Percentiles rank a stretch among this genome's conserved stretches.
Evolutionary conservation across 495 filamentous ascomycete genomes (phyloP).

Genomic region (Lichenothelia convexa): DNA sequence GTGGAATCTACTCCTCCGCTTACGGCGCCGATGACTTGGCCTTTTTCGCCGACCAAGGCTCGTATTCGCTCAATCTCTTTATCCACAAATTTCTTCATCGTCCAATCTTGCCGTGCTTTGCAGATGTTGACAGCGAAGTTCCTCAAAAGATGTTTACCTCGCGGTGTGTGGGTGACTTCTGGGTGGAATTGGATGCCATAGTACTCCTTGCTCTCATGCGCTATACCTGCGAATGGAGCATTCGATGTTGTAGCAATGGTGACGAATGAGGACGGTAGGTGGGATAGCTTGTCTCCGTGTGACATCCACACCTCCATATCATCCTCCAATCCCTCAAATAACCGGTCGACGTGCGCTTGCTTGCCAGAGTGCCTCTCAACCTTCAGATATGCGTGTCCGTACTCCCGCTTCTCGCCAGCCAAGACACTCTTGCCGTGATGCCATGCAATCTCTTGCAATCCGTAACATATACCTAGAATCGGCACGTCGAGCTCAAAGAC

Average conservation of each 20-base stretch:
- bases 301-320: constrained; percentile 66
- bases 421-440: constrained; percentile 51
- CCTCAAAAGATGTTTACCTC: constrained; percentile 43
- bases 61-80: constrained; percentile 63
- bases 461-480: constrained; percentile 65
- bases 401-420: constrained; percentile 53
- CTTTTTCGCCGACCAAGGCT: constrained; percentile 55
- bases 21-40: constrained; percentile 69
- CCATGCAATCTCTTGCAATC: constrained; percentile 69
- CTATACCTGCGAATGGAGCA: constrained; percentile 65
- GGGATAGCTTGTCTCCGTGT: constrained; percentile 65
- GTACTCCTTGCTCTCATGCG: constrained; percentile 46
- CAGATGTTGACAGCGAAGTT: constrained; percentile 79
- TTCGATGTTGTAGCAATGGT: constrained; percentile 58
- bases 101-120: constrained; percentile 54
- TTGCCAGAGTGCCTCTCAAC: constrained; percentile 29
- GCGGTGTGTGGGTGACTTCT: constrained; percentile 55
- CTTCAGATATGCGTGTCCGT: constrained; percentile 44
- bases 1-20: constrained; percentile 89
- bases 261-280: constrained; percentile 51
- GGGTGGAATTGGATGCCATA: constrained; percentile 80
- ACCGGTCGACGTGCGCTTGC: constrained; percentile 41
- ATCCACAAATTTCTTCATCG: constrained; percentile 62
- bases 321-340: constrained; percentile 54
- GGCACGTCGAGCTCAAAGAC: constrained; percentile 65